These are phyloP conservation scores for Phytopythium kandeliae DNA, from an alignment of 352 stramenopile species.

Conservation along the genomic window DNA sequence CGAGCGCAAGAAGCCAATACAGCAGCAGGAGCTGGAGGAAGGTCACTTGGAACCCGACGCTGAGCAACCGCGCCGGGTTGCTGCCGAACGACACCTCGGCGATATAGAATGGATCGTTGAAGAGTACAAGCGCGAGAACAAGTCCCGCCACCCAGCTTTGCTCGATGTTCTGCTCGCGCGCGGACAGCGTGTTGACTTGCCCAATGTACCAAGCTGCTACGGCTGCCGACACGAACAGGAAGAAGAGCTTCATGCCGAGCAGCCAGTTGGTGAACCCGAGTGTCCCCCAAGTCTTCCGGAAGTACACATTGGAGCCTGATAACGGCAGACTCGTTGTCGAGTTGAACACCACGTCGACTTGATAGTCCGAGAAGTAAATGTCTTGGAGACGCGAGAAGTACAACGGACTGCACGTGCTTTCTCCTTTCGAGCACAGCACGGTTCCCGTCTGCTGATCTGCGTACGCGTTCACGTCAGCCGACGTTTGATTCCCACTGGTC, in stretches of 20 bases:
- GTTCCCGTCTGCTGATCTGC: constrained; percentile 27
- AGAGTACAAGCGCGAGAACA: constrained; percentile 37
- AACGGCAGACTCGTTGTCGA: constrained; percentile 28
- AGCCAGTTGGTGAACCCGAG: constrained; percentile 48
- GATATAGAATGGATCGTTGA: constrained; percentile 60
- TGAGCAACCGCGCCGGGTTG: constrained; percentile 41
- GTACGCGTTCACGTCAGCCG: constrained; percentile 27
- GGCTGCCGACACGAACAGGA: constrained; percentile 29
- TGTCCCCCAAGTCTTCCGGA: constrained; percentile 52
- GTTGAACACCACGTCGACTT: constrained; percentile 57
- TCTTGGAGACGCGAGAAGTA: constrained; percentile 52
- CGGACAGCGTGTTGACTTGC: constrained; percentile 32
- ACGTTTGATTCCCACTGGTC: constrained; percentile 24
- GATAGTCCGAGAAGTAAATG: constrained; percentile 50
- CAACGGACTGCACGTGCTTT: constrained; percentile 26
- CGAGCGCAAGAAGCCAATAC: constrained; percentile 49
- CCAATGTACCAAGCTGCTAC: constrained; percentile 39
- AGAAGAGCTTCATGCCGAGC: constrained; percentile 54
- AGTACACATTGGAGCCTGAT: constrained; percentile 33
- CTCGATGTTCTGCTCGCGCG: constrained; percentile 50
- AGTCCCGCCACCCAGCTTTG: constrained; percentile 49
- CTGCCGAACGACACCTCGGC: constrained; percentile 40
- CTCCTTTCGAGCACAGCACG: constrained; percentile 25
- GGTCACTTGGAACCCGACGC: constrained; percentile 43
- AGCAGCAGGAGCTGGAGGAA: constrained; percentile 58